phyloP scores from a whole-genome alignment of 2,329 filamentous ascomycete species.

The Huntiella decipiens region DNA sequence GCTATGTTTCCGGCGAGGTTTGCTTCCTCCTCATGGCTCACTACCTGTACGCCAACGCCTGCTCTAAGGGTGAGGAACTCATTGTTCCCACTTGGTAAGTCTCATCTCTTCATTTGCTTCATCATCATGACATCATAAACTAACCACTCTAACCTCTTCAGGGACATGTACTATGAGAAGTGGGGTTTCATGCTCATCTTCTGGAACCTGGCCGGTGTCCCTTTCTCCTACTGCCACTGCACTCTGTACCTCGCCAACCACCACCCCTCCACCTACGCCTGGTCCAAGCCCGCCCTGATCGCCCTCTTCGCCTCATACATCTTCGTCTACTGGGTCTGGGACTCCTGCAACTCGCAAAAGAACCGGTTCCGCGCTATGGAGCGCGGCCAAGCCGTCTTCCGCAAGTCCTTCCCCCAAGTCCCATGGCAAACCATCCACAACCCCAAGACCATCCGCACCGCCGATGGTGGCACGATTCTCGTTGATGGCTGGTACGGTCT shows the following conservation, averaged over 20 bases:
- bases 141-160: conserved; percentile 7
- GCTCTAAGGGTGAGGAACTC: conserved; percentile 78
- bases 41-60: conserved; percentile 82
- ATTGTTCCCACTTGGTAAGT: conserved; percentile 61
- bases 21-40: conserved; percentile 73
- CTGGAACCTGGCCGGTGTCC: conserved; percentile 88
- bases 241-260: conserved; percentile 79
- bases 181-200: conserved; percentile 97
- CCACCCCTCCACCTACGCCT: conserved; percentile 55
- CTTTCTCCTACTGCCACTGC: conserved; percentile 83
- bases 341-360: conserved; percentile 83
- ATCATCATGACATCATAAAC: neutral
- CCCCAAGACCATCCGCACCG: conserved; percentile 56
- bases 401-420: conserved; percentile 76
- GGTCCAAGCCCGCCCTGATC: conserved; percentile 49
- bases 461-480: conserved; percentile 57
- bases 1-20: conserved; percentile 73
- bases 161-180: conserved; percentile 94
- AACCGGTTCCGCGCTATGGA: conserved; percentile 75
- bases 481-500: conserved; percentile 70
- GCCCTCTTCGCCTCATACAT: conserved; percentile 54
- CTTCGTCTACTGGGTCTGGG: conserved; percentile 80
- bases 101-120: neutral
- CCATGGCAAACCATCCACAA: conserved; percentile 72
- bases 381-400: conserved; percentile 47